Percentiles rank a stretch among this genome's conserved stretches.
These are phyloP conservation scores for Coemansia sp. DNA, from an alignment of 192 early-diverging fungal species.

Conservation along the genomic window DNA sequence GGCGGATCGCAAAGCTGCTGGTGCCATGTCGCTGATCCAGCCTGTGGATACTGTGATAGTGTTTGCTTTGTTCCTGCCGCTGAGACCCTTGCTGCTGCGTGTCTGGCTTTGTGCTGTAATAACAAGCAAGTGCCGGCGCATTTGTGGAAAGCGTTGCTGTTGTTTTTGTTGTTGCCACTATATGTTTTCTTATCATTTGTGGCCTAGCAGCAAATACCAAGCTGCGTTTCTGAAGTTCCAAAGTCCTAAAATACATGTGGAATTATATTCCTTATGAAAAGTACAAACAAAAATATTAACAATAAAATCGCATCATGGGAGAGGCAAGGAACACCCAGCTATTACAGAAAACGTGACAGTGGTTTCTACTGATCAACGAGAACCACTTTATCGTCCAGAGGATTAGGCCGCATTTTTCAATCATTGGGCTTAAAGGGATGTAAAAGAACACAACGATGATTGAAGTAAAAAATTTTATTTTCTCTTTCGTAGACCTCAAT, in stretches of 20 bases:
- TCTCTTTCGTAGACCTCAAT: neutral
- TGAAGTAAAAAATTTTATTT: neutral
- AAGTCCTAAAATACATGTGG: neutral
- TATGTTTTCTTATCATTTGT: neutral
- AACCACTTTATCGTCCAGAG: too few species aligned
- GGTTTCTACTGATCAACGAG: too few species aligned
- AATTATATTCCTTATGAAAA: neutral
- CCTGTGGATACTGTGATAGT: neutral
- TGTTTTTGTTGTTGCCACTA: neutral
- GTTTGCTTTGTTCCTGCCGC: constrained; percentile 2
- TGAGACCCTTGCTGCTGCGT: neutral
- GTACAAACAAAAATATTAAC: constrained; percentile 5
- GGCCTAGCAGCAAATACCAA: neutral
- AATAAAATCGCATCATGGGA: neutral
- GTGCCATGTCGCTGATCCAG: neutral
- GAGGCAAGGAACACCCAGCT: too few species aligned
- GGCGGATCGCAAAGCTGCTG: constrained; percentile 4
- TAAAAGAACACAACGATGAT: neutral
- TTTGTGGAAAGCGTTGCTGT: neutral
- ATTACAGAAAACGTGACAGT: too few species aligned
- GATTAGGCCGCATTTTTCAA: too few species aligned
- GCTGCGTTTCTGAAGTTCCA: neutral
- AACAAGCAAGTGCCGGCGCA: neutral
- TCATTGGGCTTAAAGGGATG: neutral
- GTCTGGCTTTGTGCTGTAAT: constrained; percentile 1